A percentile compares a stretch with the other conserved stretches of the same genome.
Conservation (phyloP, 139 green algal species). For the Picochlorum costavermella region DNA sequence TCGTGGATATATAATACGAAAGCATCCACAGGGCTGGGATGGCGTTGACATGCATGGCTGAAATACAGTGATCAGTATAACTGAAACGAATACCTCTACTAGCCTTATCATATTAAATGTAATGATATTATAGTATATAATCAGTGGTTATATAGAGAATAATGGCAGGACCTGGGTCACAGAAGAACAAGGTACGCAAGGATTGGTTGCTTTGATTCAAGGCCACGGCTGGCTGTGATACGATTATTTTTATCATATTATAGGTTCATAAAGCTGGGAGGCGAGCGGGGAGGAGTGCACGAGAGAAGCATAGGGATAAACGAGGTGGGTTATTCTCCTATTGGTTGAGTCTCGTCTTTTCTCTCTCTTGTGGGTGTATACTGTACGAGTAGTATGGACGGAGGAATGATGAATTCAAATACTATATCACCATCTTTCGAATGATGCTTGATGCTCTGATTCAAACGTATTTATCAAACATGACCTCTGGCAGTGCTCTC, state of each 20-base stretch:
- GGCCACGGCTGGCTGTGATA: neutral
- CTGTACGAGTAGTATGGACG: neutral
- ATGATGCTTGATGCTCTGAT: constrained; percentile 15
- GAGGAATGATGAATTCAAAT: constrained; percentile 13
- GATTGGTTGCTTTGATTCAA: neutral
- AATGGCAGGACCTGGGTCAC: constrained; percentile 15
- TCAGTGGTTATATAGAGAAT: neutral
- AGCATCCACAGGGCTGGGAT: too few relatives aligned
- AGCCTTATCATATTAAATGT: neutral
- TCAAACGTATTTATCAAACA: constrained; percentile 8
- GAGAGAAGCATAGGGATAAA: constrained; percentile 52
- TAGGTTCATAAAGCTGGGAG: constrained; percentile 73
- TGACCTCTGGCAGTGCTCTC: neutral
- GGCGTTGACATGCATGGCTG: too few relatives aligned
- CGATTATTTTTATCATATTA: neutral
- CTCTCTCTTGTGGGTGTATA: neutral
- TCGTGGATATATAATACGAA: too few relatives aligned
- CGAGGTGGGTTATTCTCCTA: constrained; percentile 25
- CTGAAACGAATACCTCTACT: too few relatives aligned
- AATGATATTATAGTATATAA: too few relatives aligned
- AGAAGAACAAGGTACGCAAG: constrained; percentile 18
- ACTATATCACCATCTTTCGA: constrained; percentile 28
- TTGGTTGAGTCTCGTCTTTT: neutral
- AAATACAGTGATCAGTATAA: too few relatives aligned
- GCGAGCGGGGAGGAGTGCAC: constrained; percentile 55